Percentiles rank a stretch among this genome's conserved stretches.
These are phyloP conservation scores for Amyloporia xantha DNA, from an alignment of 768 basidiomycete genomes.

Conservation along the genomic window DNA sequence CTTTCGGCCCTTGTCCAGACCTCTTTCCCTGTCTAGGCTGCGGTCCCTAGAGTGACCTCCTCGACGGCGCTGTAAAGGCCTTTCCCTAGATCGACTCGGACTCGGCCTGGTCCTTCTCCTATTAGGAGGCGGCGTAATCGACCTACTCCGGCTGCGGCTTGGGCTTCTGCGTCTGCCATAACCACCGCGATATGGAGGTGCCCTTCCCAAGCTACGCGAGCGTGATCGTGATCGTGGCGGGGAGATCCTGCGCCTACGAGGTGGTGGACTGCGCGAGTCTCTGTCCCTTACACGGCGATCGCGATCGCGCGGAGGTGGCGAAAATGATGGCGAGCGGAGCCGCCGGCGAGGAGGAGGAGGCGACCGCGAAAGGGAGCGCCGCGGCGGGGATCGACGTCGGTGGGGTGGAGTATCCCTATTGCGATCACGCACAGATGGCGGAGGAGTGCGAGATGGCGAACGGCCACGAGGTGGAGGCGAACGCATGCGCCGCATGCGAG, in stretches of 20 bases:
- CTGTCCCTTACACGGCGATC: constrained; percentile 19
- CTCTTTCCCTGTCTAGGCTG: constrained; percentile 5
- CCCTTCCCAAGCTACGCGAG: constrained; percentile 14
- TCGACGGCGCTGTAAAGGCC: constrained; percentile 18
- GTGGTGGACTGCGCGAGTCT: constrained; percentile 52
- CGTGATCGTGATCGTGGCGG: constrained; percentile 22
- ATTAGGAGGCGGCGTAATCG: constrained; percentile 28
- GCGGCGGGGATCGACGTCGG: constrained; percentile 14
- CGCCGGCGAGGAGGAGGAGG: constrained; percentile 38
- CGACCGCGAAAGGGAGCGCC: constrained; percentile 24
- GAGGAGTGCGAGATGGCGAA: constrained; percentile 28
- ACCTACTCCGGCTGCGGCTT: constrained; percentile 28
- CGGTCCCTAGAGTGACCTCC: constrained; percentile 11
- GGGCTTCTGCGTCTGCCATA: constrained; percentile 17
- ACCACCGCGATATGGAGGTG: constrained; percentile 15
- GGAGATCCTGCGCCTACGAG: constrained; percentile 27
- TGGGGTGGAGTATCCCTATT: constrained; percentile 12
- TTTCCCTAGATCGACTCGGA: constrained; percentile 33
- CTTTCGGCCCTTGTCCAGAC: background rate
- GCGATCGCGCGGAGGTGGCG: constrained; percentile 40
- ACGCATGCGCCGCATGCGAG: constrained; percentile 11
- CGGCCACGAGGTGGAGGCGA: constrained; percentile 17
- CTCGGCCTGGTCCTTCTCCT: constrained; percentile 20
- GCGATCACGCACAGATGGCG: constrained; percentile 9
- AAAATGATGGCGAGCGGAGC: constrained; percentile 41